A percentile compares a stretch with the other conserved stretches of the same genome.
These are phyloP conservation scores for Cutaneotrichosporon sp. DNA, from an alignment of 1,284 basidiomycete genomes.

Conservation along the genomic window DNA sequence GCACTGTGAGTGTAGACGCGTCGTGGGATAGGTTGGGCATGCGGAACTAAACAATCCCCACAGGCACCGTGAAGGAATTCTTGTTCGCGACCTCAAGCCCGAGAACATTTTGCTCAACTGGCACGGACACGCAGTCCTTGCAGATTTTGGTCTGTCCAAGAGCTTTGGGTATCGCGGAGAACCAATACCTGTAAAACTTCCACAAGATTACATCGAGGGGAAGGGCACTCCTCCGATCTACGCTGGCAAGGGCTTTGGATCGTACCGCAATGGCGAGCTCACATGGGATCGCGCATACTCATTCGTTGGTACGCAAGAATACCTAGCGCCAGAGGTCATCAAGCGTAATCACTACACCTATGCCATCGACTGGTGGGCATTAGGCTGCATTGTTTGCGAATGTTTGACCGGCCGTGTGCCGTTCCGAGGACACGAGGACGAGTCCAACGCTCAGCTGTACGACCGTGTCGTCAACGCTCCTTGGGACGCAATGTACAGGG, in stretches of 20 bases:
- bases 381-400: slow-evolving; percentile 95
- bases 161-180: slow-evolving; percentile 41
- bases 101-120: slow-evolving; percentile 92
- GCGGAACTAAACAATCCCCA: neutral
- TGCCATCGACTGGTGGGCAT: slow-evolving; percentile 96
- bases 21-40: neutral
- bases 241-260: slow-evolving; percentile 21
- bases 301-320: slow-evolving; percentile 71
- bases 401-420: slow-evolving; percentile 56
- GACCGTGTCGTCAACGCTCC: slow-evolving; percentile 27
- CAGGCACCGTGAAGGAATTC: slow-evolving; percentile 51
- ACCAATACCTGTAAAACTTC: slow-evolving; percentile 30
- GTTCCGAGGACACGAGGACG: slow-evolving; percentile 19
- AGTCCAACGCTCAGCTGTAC: slow-evolving; percentile 20
- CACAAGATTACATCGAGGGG: slow-evolving; percentile 19
- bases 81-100: slow-evolving; percentile 50
- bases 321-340: slow-evolving; percentile 86
- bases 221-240: slow-evolving; percentile 18
- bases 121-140: slow-evolving; percentile 90
- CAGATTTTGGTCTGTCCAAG: slow-evolving; percentile 72
- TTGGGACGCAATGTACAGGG: slow-evolving; percentile 37
- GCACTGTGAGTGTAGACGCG: slow-evolving; percentile 58
- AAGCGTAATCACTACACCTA: slow-evolving; percentile 86
- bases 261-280: slow-evolving; percentile 20
- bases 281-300: slow-evolving; percentile 23